phyloP scores from a whole-genome alignment of 1,284 basidiomycete species.

The Ganoderma meredithae region DNA sequence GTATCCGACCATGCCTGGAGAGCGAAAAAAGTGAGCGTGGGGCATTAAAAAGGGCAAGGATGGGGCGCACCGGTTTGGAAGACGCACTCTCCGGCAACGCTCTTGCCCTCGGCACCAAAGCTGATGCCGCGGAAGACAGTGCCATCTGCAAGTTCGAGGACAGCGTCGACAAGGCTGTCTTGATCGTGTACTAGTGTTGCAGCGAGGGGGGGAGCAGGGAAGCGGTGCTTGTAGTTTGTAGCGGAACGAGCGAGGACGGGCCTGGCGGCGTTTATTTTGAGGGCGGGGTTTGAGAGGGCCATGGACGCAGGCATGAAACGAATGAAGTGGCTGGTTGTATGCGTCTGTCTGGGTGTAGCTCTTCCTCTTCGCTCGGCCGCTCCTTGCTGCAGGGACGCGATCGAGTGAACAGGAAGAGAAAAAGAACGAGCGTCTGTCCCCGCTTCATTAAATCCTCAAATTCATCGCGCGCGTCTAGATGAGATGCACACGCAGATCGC shows the following conservation, averaged over 20 bases:
- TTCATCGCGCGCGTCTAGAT: constrained; percentile 17
- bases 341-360: constrained; percentile 37
- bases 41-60: constrained; percentile 2
- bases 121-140: constrained; percentile 89
- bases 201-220: constrained; percentile 62
- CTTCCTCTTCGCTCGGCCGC: constrained; percentile 64
- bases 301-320: constrained; percentile 34
- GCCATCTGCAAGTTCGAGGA: constrained; percentile 94
- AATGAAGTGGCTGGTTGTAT: constrained; percentile 26
- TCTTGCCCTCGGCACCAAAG: constrained; percentile 93
- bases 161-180: constrained; percentile 55
- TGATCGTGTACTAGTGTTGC: constrained; percentile 46
- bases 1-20: constrained; percentile 96
- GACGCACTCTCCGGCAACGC: constrained; percentile 97
- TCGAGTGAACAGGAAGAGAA: constrained; percentile 56
- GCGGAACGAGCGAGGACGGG: constrained; percentile 56
- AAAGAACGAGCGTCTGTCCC: constrained; percentile 38
- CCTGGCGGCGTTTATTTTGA: constrained; percentile 46
- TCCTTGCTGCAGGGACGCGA: constrained; percentile 28
- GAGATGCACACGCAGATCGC: neutral
- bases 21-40: constrained; percentile 10
- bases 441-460: constrained; percentile 16
- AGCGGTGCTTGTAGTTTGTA: constrained; percentile 49
- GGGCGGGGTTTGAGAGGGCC: constrained; percentile 39
- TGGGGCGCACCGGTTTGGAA: constrained; percentile 91